Conservation (phyloP, 345 rosid species). For the Stellera chamaejasme region DNA sequence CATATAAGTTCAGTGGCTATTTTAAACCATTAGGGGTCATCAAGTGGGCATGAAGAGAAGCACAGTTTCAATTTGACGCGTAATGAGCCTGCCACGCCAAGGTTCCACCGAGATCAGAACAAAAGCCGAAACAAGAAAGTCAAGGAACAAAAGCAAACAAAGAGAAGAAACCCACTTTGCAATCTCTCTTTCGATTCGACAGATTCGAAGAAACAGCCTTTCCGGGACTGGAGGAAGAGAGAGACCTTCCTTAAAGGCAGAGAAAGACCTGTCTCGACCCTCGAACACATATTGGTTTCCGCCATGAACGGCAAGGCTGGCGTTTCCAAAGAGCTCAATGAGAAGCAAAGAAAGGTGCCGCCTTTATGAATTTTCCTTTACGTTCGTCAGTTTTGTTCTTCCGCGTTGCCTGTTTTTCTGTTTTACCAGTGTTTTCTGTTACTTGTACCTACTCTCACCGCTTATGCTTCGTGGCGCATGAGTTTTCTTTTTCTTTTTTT, state of each 20-base stretch:
- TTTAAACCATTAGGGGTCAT: no score
- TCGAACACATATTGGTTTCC: background rate
- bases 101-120: slow-evolving; percentile 10
- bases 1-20: no score
- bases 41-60: no score
- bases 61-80: slow-evolving; percentile 7
- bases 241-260: slow-evolving; percentile 1
- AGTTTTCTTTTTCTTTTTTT: background rate
- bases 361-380: background rate
- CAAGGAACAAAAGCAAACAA: background rate
- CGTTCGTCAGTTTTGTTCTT: slow-evolving; percentile 3
- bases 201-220: slow-evolving; percentile 9
- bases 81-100: slow-evolving; percentile 16
- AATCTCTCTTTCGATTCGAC: slow-evolving; percentile 3
- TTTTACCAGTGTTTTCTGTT: background rate
- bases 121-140: background rate
- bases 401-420: background rate
- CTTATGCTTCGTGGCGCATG: background rate
- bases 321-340: slow-evolving; percentile 55
- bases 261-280: background rate
- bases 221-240: background rate
- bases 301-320: slow-evolving; percentile 57
- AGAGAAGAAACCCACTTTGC: slow-evolving; percentile 18
- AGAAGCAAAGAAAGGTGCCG: slow-evolving; percentile 51
- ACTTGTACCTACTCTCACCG: background rate